These are phyloP conservation scores for Neurospora sp. DNA, from an alignment of 495 filamentous ascomycete species.

Conservation along the genomic window DNA sequence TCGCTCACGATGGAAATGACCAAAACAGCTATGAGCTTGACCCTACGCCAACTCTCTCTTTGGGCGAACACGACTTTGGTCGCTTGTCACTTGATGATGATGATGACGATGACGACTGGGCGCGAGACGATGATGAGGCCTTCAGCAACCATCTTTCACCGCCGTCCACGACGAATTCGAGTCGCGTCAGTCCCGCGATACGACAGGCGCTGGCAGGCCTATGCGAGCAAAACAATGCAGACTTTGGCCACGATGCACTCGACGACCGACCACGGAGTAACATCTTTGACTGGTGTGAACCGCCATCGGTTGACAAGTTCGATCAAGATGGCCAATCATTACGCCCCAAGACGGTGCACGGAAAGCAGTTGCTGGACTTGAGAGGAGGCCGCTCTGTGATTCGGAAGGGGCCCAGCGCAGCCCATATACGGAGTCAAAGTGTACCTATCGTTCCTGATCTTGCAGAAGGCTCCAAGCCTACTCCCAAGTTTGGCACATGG, in stretches of 20 bases:
- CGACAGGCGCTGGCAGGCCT: slow-evolving; percentile 31
- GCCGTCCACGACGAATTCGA: slow-evolving; percentile 39
- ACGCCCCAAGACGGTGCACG: slow-evolving; percentile 82
- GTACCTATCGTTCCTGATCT: slow-evolving; percentile 75
- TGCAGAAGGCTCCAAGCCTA: slow-evolving; percentile 41
- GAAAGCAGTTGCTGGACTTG: slow-evolving; percentile 65
- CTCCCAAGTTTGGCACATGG: slow-evolving; percentile 83
- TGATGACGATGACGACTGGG: slow-evolving; percentile 56
- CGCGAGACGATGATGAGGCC: slow-evolving; percentile 43
- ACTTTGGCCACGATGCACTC: slow-evolving; percentile 21
- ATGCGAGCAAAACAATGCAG: slow-evolving; percentile 27
- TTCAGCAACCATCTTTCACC: slow-evolving; percentile 44
- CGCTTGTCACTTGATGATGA: slow-evolving; percentile 48
- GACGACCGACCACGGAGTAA: slow-evolving; percentile 46
- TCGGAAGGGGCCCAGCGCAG: slow-evolving; percentile 63
- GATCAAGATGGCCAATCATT: slow-evolving; percentile 45
- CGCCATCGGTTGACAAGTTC: slow-evolving; percentile 44
- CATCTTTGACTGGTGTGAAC: slow-evolving; percentile 85
- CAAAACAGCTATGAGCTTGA: slow-evolving; percentile 11
- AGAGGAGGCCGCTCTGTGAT: slow-evolving; percentile 64
- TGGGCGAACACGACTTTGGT: slow-evolving; percentile 27
- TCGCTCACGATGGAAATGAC: slow-evolving; percentile 5
- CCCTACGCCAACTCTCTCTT: slow-evolving; percentile 6
- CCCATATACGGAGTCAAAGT: slow-evolving; percentile 88
- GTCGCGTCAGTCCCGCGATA: slow-evolving; percentile 34